phyloP scores from a whole-genome alignment of 2,329 filamentous ascomycete species.

The Xylariaceae sp. region DNA sequence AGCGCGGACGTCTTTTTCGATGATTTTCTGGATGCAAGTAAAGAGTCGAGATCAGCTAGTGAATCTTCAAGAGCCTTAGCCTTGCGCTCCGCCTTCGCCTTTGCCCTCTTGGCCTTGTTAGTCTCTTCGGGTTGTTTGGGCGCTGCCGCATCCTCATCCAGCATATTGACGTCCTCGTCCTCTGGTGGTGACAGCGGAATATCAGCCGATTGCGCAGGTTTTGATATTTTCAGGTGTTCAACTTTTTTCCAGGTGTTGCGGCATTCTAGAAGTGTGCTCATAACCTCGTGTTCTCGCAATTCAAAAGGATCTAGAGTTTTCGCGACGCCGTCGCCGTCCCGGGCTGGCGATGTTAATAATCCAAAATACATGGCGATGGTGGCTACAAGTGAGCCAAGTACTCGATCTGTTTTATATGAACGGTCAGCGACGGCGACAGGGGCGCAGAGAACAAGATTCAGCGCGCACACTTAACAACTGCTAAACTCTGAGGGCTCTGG shows the following conservation, averaged over 20 bases:
- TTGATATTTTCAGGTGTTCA: constrained; percentile 57
- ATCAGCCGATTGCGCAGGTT: constrained; percentile 24
- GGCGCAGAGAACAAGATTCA: neutral
- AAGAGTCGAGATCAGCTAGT: constrained; percentile 64
- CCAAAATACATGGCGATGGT: constrained; percentile 92
- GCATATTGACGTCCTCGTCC: constrained; percentile 34
- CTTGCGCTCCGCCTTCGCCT: constrained; percentile 38
- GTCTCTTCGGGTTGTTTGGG: constrained; percentile 23
- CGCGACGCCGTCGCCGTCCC: constrained; percentile 49
- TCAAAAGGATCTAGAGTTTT: constrained; percentile 70
- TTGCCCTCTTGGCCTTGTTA: constrained; percentile 34
- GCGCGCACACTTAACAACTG: constrained; percentile 58
- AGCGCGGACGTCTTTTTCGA: constrained; percentile 42
- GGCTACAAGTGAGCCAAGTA: constrained; percentile 80
- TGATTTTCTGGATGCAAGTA: constrained; percentile 48
- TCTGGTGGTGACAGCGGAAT: constrained; percentile 25
- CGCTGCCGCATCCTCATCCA: constrained; percentile 34
- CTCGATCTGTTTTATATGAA: constrained; percentile 47
- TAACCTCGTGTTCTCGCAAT: constrained; percentile 83
- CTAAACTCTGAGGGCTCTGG: constrained; percentile 50
- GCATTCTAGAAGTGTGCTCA: constrained; percentile 77
- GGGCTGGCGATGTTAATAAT: constrained; percentile 75
- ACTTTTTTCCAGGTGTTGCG: constrained; percentile 75
- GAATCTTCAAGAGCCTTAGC: constrained; percentile 64
- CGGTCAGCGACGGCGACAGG: neutral